A percentile compares a stretch with the other conserved stretches of the same genome.
Evolutionary conservation across 2,329 filamentous ascomycete genomes (phyloP).

Genomic region (Xylaria sp.): DNA sequence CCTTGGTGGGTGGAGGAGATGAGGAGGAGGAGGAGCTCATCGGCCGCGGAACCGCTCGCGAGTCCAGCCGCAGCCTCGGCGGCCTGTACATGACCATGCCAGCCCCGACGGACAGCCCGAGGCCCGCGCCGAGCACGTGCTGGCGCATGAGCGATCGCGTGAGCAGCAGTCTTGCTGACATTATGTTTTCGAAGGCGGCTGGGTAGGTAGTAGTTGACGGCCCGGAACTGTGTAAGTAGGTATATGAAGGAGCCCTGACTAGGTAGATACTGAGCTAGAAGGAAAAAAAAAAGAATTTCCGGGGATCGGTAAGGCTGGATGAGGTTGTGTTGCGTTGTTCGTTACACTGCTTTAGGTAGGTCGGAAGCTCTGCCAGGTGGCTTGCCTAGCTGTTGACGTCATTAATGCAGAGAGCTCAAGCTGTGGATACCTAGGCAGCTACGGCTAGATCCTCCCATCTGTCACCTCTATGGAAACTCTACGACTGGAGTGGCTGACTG

Average conservation of each 20-base stretch:
- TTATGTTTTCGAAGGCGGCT: not conserved
- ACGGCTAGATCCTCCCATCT: too few species aligned
- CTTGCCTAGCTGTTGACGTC: constrained; percentile 21
- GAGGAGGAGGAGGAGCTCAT: too few species aligned
- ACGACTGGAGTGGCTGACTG: too few species aligned
- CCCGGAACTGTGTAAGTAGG: not conserved
- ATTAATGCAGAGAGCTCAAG: constrained; percentile 3
- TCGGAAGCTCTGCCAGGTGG: too few species aligned
- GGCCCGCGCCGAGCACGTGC: constrained; percentile 38
- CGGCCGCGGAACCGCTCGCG: constrained; percentile 22
- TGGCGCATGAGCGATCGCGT: constrained; percentile 18
- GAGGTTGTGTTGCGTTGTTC: too few species aligned
- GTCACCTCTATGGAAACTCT: too few species aligned
- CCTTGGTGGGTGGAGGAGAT: constrained; percentile 10
- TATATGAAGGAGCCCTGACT: too few species aligned
- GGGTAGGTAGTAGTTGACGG: not conserved
- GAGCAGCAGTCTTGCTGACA: constrained; percentile 30
- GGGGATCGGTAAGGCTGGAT: not conserved
- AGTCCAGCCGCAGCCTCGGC: constrained; percentile 30
- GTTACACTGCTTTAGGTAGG: too few species aligned
- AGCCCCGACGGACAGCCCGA: constrained; percentile 41
- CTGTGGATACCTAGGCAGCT: not conserved
- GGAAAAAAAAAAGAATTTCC: not conserved
- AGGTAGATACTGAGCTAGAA: too few species aligned
- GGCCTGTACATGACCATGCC: constrained; percentile 30